phyloP scores from a whole-genome alignment of 2,329 filamentous ascomycete genomes.

The Talaromyces islandicus region DNA sequence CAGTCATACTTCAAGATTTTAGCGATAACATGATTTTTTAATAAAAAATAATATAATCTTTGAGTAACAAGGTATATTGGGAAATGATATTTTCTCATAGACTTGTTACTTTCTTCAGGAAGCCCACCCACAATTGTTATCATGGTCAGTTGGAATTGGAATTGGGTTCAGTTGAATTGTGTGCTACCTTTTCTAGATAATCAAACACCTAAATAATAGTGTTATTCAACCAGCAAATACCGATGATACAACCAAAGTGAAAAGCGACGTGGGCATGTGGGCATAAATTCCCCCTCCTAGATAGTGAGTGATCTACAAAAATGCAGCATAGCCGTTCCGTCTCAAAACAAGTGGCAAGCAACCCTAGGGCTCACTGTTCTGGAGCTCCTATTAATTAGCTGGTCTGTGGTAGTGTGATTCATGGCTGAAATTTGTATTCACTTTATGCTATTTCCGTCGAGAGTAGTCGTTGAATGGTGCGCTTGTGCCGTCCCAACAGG shows the following conservation, averaged over 20 bases:
- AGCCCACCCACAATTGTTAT: no score
- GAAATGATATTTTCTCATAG: background rate
- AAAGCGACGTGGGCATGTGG: background rate
- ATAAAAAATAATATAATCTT: background rate
- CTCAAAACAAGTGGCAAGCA: background rate
- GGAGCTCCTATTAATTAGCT: background rate
- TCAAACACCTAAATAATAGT: background rate
- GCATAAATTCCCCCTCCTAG: background rate
- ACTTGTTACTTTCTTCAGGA: background rate
- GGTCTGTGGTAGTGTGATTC: background rate
- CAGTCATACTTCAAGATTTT: no score
- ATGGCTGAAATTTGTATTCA: background rate
- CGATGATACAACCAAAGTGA: background rate
- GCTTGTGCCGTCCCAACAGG: background rate
- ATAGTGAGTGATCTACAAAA: background rate
- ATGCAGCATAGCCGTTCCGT: background rate
- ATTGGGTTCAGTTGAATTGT: background rate
- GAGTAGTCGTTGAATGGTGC: background rate
- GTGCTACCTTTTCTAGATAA: background rate
- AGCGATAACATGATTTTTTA: no score
- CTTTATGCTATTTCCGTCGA: background rate
- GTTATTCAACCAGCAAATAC: background rate
- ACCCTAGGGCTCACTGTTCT: background rate
- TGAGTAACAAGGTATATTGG: background rate
- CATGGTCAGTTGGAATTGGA: background rate